phyloP scores from a whole-genome alignment of 345 rosid species.

The Garcia nutans region DNA sequence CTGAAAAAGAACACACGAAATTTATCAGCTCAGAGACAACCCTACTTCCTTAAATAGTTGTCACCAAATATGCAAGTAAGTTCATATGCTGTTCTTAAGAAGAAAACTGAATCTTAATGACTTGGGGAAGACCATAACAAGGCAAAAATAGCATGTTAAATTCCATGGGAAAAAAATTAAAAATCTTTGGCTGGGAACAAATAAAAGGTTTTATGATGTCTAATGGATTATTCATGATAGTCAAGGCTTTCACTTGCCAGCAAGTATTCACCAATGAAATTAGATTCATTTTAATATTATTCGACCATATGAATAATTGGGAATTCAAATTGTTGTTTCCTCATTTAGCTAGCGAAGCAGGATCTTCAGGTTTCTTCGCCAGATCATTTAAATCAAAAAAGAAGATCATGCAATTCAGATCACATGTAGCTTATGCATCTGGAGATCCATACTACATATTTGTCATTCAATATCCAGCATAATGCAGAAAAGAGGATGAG shows the following conservation, averaged over 20 bases:
- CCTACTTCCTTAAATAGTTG: not conserved
- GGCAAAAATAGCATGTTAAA: not conserved
- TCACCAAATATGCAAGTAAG: not conserved
- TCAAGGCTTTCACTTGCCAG: not conserved
- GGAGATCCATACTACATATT: not conserved
- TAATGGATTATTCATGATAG: not conserved
- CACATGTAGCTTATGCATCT: not conserved
- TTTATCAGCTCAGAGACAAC: not conserved
- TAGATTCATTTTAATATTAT: not conserved
- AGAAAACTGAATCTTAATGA: not conserved
- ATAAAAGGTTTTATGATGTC: not conserved
- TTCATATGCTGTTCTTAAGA: not conserved
- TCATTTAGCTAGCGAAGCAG: not conserved
- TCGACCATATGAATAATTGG: not conserved
- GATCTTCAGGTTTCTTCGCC: not conserved
- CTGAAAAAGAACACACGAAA: conserved; percentile 36
- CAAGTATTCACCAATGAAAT: not conserved
- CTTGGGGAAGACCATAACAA: not conserved
- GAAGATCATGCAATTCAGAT: not conserved
- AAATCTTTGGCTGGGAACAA: too few relatives aligned
- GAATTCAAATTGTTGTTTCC: not conserved
- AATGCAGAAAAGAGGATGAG: conserved; percentile 2
- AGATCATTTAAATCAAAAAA: not conserved
- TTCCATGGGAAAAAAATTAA: too few relatives aligned
- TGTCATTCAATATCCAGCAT: not conserved